Evolutionary conservation across 345 rosid genomes (phyloP).

Genomic region (Limnanthes douglasii): DNA sequence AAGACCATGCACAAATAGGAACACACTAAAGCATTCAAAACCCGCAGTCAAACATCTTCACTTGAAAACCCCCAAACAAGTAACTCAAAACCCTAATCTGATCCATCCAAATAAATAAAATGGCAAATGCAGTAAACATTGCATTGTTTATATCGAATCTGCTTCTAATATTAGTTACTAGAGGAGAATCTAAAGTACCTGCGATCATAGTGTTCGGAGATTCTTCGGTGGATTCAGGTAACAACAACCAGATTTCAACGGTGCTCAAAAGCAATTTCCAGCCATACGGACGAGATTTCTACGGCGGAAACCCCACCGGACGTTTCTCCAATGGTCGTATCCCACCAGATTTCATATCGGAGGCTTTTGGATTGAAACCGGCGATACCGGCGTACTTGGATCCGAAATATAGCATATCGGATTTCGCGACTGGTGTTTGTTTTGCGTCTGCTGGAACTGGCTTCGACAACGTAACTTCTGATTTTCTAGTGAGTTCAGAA

Average conservation of each 20-base stretch:
- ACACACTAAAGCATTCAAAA: no score
- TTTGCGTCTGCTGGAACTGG: slow-evolving; percentile 55
- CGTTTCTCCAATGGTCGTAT: slow-evolving; percentile 42
- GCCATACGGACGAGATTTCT: slow-evolving; percentile 48
- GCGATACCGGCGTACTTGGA: slow-evolving; percentile 40
- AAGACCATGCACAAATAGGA: no score
- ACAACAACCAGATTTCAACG: slow-evolving; percentile 40
- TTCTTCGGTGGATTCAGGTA: slow-evolving; percentile 44
- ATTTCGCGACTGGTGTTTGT: slow-evolving; percentile 39
- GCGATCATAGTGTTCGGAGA: slow-evolving; percentile 50
- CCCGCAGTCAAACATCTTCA: no score
- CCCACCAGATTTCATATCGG: slow-evolving; percentile 34
- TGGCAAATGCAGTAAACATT: no score
- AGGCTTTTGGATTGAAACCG: slow-evolving; percentile 31
- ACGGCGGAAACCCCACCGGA: slow-evolving; percentile 34
- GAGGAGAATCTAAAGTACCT: slow-evolving; percentile 16
- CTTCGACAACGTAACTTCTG: slow-evolving; percentile 41
- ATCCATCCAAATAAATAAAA: no score
- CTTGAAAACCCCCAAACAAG: no score
- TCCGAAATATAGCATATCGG: slow-evolving; percentile 29
- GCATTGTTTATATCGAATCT: slow-evolving; percentile 1
- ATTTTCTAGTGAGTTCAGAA: slow-evolving; percentile 38
- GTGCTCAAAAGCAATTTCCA: slow-evolving; percentile 44
- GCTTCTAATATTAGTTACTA: neutral
- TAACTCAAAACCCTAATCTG: no score